Conservation (phyloP, 2,329 filamentous ascomycete genomes). For the Metarhizium rileyi region DNA sequence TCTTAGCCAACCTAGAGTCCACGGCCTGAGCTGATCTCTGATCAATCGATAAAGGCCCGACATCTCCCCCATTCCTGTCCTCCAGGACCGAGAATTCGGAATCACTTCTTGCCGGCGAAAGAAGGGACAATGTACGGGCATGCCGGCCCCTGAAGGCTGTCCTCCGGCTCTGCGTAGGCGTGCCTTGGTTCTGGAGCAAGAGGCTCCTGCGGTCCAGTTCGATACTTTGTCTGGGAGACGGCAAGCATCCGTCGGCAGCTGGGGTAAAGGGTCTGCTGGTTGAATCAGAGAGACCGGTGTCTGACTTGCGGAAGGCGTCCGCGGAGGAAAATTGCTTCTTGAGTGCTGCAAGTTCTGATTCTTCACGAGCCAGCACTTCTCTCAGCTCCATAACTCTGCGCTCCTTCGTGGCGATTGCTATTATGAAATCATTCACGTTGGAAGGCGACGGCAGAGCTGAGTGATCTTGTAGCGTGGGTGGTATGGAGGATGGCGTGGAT, state of each 20-base stretch:
- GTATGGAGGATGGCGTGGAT: slow-evolving; percentile 28
- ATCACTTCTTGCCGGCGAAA: slow-evolving; percentile 55
- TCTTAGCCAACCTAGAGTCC: slow-evolving; percentile 37
- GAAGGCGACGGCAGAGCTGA: slow-evolving; percentile 33
- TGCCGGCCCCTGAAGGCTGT: slow-evolving; percentile 61
- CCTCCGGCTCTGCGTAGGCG: slow-evolving; percentile 35
- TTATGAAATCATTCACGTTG: slow-evolving; percentile 63
- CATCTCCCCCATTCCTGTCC: slow-evolving; percentile 21
- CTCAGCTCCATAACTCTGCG: slow-evolving; percentile 80
- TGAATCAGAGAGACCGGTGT: slow-evolving; percentile 22
- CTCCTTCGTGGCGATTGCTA: slow-evolving; percentile 86
- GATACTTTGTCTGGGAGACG: slow-evolving; percentile 28
- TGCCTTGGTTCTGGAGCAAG: slow-evolving; percentile 42
- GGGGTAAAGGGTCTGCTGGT: slow-evolving; percentile 3
- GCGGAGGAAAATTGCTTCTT: slow-evolving; percentile 78
- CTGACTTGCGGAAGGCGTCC: slow-evolving; percentile 67
- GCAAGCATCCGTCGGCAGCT: slow-evolving; percentile 21
- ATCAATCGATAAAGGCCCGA: slow-evolving; percentile 19
- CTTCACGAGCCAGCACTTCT: slow-evolving; percentile 79
- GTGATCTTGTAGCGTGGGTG: slow-evolving; percentile 40
- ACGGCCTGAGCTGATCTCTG: slow-evolving; percentile 24
- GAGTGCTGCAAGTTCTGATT: slow-evolving; percentile 62
- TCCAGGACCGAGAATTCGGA: slow-evolving; percentile 34
- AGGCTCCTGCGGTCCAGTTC: slow-evolving; percentile 69
- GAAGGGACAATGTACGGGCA: slow-evolving; percentile 61